Percentiles rank a stretch among this genome's conserved stretches.
These are phyloP conservation scores for Syncephalastrum racemosum DNA, from an alignment of 371 early-diverging fungal species.

Conservation along the genomic window DNA sequence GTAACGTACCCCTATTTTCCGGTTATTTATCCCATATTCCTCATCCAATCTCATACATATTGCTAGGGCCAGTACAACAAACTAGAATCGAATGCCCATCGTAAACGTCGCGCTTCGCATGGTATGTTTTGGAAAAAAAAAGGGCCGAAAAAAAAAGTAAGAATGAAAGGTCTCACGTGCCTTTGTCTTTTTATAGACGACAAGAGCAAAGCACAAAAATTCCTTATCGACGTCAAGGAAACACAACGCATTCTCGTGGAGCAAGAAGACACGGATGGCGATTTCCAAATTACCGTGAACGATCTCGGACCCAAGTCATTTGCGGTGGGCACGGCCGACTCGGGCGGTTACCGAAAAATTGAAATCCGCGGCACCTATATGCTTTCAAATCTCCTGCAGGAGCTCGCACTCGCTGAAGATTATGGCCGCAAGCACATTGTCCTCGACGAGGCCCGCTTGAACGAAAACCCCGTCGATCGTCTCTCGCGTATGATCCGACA, in stretches of 20 bases:
- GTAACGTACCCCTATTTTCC: constrained; percentile 14
- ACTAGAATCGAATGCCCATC: constrained; percentile 20
- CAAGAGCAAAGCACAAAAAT: constrained; percentile 71
- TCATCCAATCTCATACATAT: too few species aligned
- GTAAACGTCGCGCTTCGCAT: constrained; percentile 48
- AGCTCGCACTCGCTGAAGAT: constrained; percentile 89
- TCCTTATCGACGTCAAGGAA: constrained; percentile 85
- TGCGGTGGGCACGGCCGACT: constrained; percentile 83
- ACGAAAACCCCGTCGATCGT: constrained; percentile 93
- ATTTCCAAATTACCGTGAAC: constrained; percentile 92
- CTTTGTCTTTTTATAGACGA: constrained; percentile 56
- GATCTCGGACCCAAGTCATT: constrained; percentile 93
- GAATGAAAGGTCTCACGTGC: not conserved
- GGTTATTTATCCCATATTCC: too few species aligned
- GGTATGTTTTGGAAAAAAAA: constrained; percentile 24
- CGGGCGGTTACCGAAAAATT: constrained; percentile 82
- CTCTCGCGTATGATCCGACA: constrained; percentile 87
- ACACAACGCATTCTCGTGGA: constrained; percentile 77
- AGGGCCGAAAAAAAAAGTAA: too few species aligned
- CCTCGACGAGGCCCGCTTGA: constrained; percentile 83
- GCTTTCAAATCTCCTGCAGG: constrained; percentile 93
- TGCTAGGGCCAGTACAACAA: constrained; percentile 15
- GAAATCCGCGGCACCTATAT: constrained; percentile 95
- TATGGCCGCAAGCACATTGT: constrained; percentile 85
- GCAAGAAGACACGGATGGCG: constrained; percentile 96